Evolutionary conservation across 202 grass and related monocot species (phyloP).

Genomic region (Tripidium arundinaceum): DNA sequence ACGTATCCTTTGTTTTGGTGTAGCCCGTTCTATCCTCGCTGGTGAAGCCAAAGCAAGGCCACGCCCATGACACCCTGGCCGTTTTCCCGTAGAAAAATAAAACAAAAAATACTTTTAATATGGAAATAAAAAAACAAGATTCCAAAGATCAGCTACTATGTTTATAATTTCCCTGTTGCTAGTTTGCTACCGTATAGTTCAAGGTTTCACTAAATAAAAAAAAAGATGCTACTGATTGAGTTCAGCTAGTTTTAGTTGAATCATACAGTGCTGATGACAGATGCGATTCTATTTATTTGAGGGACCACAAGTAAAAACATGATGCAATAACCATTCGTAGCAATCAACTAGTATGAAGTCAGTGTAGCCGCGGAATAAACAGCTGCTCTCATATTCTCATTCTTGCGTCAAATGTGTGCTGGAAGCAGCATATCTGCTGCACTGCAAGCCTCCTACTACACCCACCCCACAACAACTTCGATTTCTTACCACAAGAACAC

Average conservation of each 20-base stretch:
- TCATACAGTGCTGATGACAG: slow-evolving; percentile 28
- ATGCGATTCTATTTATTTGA: slow-evolving; percentile 49
- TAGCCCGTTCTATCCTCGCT: too few relatives aligned
- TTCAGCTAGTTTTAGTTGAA: slow-evolving; percentile 24
- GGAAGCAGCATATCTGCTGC: too few relatives aligned
- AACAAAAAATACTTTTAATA: too few relatives aligned
- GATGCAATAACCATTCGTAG: slow-evolving; percentile 20
- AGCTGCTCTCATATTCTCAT: slow-evolving; percentile 26
- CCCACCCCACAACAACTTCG: neutral
- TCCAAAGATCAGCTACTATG: neutral
- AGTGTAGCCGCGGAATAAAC: slow-evolving; percentile 38
- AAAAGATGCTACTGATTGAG: slow-evolving; percentile 29
- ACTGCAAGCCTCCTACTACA: slow-evolving; percentile 23
- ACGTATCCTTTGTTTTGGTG: too few relatives aligned
- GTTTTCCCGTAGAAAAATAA: too few relatives aligned
- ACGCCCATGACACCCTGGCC: too few relatives aligned
- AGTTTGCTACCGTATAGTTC: slow-evolving; percentile 20
- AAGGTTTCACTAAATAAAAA: slow-evolving; percentile 15
- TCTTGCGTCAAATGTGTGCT: too few relatives aligned
- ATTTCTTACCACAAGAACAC: slow-evolving; percentile 33
- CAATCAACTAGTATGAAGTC: slow-evolving; percentile 23
- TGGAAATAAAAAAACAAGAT: too few relatives aligned
- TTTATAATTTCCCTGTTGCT: slow-evolving; percentile 7
- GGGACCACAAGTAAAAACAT: slow-evolving; percentile 29
- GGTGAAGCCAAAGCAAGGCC: too few relatives aligned